Evolutionary conservation across 2,329 filamentous ascomycete species (phyloP).

Genomic region (Colletotrichum eremochloae): DNA sequence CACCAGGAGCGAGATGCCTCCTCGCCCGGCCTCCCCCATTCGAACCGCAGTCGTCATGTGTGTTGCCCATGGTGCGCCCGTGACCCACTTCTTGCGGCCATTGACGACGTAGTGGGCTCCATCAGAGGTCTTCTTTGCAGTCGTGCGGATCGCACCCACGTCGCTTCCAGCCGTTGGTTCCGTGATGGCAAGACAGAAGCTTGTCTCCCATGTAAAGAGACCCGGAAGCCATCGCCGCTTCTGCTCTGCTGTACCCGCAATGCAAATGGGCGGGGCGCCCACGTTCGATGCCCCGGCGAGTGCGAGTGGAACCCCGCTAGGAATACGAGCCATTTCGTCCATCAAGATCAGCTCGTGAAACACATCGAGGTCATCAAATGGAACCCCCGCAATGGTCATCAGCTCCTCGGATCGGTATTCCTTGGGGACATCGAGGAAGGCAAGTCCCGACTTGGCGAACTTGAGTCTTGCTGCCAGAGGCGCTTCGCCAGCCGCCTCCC

Average conservation of each 20-base stretch:
- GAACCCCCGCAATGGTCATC: conserved; percentile 55
- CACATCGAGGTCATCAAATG: conserved; percentile 65
- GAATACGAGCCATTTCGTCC: conserved; percentile 68
- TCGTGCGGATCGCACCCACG: conserved; percentile 73
- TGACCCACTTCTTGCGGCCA: conserved; percentile 78
- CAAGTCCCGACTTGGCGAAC: conserved; percentile 57
- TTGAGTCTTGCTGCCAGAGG: conserved; percentile 56
- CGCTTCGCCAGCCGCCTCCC: conserved; percentile 70
- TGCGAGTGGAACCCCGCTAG: conserved; percentile 68
- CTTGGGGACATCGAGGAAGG: conserved; percentile 52
- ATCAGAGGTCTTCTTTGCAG: conserved; percentile 60
- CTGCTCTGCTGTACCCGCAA: conserved; percentile 71
- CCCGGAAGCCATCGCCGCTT: conserved; percentile 70
- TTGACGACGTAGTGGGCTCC: conserved; percentile 72
- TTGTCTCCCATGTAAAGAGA: conserved; percentile 69
- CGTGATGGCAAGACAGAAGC: conserved; percentile 75
- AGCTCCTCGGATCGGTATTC: conserved; percentile 48
- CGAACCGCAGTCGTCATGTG: conserved; percentile 74
- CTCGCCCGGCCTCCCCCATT: conserved; percentile 66
- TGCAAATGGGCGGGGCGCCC: conserved; percentile 73
- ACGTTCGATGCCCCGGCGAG: conserved; percentile 72
- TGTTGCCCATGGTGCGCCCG: conserved; percentile 70
- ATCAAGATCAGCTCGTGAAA: conserved; percentile 68
- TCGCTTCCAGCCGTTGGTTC: conserved; percentile 70
- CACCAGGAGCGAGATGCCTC: conserved; percentile 69